phyloP scores from a whole-genome alignment of 768 basidiomycete species.

The Mrakia gelida region DNA sequence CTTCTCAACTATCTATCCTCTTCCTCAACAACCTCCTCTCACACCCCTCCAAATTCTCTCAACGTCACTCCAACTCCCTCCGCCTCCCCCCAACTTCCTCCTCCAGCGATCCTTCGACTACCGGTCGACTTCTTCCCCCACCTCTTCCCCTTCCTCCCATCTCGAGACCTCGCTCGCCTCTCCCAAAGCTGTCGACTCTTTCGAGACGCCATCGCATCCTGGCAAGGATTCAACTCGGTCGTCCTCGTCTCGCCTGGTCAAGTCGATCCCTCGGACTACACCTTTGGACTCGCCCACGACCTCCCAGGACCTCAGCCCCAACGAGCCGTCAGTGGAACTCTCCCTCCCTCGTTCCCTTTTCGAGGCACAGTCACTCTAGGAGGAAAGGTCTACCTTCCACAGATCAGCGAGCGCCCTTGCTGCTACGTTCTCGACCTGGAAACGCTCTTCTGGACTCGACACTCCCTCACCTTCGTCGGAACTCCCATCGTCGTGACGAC shows the following conservation, averaged over 20 bases:
- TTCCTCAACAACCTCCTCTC: background rate
- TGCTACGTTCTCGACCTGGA: conserved; percentile 18
- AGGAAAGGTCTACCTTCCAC: conserved; percentile 5
- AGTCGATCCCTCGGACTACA: background rate
- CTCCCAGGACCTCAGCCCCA: too few species aligned
- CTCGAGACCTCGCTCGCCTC: conserved; percentile 9
- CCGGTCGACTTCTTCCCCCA: conserved; percentile 1
- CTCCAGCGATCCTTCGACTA: background rate
- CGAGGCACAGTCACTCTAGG: background rate
- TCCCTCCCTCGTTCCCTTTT: background rate
- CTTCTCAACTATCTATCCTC: background rate
- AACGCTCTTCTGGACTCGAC: conserved; percentile 8
- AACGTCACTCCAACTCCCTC: background rate
- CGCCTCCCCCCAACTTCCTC: too few species aligned
- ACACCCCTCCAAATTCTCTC: background rate
- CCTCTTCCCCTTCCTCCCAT: background rate
- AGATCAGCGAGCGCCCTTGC: background rate
- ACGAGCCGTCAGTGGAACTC: background rate
- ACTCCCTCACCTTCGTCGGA: background rate
- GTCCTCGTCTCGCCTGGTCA: background rate
- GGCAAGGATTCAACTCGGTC: conserved; percentile 18
- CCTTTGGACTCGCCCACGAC: background rate
- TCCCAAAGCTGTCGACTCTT: conserved; percentile 11
- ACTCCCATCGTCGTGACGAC: background rate
- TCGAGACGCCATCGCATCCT: conserved; percentile 2